Conservation (phyloP, 306 rosid species). For the Prunus salicina region DNA sequence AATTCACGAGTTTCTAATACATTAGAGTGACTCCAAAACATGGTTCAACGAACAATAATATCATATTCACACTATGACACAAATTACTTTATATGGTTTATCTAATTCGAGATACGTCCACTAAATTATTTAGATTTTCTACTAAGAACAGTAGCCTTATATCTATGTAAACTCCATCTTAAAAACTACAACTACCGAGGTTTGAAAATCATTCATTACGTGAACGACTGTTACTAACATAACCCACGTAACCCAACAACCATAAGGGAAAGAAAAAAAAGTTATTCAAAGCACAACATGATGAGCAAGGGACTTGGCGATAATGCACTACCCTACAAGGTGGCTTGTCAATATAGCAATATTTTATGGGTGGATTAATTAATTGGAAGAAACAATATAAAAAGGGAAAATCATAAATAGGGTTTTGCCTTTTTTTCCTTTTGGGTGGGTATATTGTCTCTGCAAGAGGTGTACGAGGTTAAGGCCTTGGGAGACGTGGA, state of each 20-base stretch:
- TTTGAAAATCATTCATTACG: too few species aligned
- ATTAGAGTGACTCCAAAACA: too few species aligned
- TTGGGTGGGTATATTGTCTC: conserved; percentile 15
- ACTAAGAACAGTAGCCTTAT: too few species aligned
- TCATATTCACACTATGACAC: too few species aligned
- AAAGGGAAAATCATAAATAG: neutral
- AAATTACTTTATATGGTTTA: too few species aligned
- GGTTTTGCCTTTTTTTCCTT: neutral
- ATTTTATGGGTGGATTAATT: neutral
- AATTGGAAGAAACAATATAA: neutral
- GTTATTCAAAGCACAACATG: neutral
- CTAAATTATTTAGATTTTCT: too few species aligned
- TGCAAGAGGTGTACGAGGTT: conserved; percentile 78
- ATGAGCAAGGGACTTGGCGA: neutral
- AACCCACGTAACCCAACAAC: neutral
- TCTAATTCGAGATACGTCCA: too few species aligned
- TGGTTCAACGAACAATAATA: too few species aligned
- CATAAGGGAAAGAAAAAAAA: accelerated
- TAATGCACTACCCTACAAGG: neutral
- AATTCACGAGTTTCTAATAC: too few species aligned
- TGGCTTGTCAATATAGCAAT: neutral
- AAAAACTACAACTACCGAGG: too few species aligned
- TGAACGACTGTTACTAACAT: too few species aligned
- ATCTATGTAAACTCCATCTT: too few species aligned
- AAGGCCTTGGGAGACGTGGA: conserved; percentile 69